Evolutionary conservation across 495 filamentous ascomycete species (phyloP).

Genomic region (Aspergillus affinis): DNA sequence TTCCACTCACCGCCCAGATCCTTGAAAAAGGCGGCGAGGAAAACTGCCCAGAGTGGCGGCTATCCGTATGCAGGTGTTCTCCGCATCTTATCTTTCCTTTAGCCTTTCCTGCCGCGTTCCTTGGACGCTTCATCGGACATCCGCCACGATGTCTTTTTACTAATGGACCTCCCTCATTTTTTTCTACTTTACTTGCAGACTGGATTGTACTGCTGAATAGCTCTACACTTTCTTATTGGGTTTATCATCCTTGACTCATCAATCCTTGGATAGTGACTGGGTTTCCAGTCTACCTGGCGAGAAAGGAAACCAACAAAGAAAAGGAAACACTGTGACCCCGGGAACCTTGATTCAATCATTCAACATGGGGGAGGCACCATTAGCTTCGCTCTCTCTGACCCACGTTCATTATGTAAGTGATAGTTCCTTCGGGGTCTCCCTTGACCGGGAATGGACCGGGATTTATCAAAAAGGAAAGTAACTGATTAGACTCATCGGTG

Average conservation of each 20-base stretch:
- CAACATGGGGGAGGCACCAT: constrained; percentile 63
- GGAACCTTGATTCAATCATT: neutral
- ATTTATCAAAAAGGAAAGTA: neutral
- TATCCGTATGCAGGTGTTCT: neutral
- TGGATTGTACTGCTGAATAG: too few species aligned
- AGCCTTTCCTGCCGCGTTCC: neutral
- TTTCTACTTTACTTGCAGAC: too few species aligned
- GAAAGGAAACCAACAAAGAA: neutral
- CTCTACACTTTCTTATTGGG: too few species aligned
- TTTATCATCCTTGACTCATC: too few species aligned
- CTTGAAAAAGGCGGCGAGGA: neutral
- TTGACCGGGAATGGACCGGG: neutral
- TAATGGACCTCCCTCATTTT: too few species aligned
- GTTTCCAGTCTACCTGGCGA: too few species aligned
- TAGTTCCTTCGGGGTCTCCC: neutral
- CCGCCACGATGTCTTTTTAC: too few species aligned
- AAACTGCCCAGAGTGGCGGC: too few species aligned
- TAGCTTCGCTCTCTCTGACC: constrained; percentile 89
- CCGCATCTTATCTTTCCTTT: neutral
- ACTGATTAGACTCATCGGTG: constrained; percentile 15
- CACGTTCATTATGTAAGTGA: constrained; percentile 91
- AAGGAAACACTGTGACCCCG: neutral
- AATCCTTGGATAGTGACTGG: too few species aligned
- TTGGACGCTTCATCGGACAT: too few species aligned
- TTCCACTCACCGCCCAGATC: neutral